Evolutionary conservation across 192 early-diverging fungal genomes (phyloP), one percentile per base, ranked within the genome.

Genomic region (Backusella morwellensis): DNA sequence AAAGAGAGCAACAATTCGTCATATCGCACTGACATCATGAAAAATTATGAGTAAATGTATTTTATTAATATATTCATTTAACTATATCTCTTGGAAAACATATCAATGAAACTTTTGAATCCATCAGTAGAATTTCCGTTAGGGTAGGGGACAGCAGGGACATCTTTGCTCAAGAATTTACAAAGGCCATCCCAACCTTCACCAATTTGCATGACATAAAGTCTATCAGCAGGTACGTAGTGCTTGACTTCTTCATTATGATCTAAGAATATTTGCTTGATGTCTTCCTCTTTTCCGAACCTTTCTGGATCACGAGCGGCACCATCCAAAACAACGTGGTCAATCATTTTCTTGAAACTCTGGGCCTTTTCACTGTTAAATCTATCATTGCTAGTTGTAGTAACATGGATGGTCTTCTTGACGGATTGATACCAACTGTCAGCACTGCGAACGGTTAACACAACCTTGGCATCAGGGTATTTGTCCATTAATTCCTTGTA

Each of bases 131-230:
- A 26, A 66, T 78, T 78, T 4, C 41, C 41, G 26, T 52, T 59
- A 15, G 80, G 80, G 8, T 52, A 81, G 15, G 75, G 75, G 3
- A 47, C 36, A 38, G 26, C 35, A 41, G 80, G 80, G 14, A 81
- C 52, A 0, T 59, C 68, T 50, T 81, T 77, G 12, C 44, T 66
- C 6, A 81, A 68, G 47, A 81, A 81, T 26, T 66, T 19, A 32
- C 80, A 81, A 8, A 81, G 68, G 9, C 54, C 59, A 32, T 77
- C 75, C 80, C 80, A 81, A 6, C 76, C 80, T 19, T 77, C 75
- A 32, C 79, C 79, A 11, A 76, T 40, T 26, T 80, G 17, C 66
- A 80, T 52, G 6, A 76, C 32, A 9, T 76, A 63, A 11, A 80
- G 44, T 32, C 23, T 69, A 5, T 80, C 79, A 0, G 79, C 42